Conservation (phyloP, 257 asterid genomes). For the Primulina eburnea region DNA sequence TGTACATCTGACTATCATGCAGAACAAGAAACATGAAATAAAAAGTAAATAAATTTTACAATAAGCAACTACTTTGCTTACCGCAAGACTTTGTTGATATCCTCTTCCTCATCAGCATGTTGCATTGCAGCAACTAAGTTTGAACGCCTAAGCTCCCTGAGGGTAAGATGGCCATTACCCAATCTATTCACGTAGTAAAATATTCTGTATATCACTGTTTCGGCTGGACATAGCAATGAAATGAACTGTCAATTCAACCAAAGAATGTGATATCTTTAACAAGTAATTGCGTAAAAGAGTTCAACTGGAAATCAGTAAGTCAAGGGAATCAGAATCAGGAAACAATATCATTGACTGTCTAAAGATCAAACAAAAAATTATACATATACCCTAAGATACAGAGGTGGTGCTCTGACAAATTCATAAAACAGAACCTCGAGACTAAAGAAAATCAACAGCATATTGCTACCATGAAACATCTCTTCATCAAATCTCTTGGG, state of each 20-base stretch:
- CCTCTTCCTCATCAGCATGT: slow-evolving; percentile 99
- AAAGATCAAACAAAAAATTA: background rate
- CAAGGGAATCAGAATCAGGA: slow-evolving; percentile 19
- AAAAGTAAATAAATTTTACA: slow-evolving; percentile 12
- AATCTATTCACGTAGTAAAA: slow-evolving; percentile 94
- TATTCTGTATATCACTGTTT: slow-evolving; percentile 96
- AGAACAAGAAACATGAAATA: slow-evolving; percentile 1
- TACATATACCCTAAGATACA: background rate
- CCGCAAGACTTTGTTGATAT: slow-evolving; percentile 97
- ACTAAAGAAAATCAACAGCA: background rate
- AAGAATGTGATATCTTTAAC: slow-evolving; percentile 12
- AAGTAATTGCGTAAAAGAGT: slow-evolving; percentile 26
- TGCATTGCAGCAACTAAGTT: slow-evolving; percentile 92
- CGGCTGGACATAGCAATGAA: slow-evolving; percentile 78
- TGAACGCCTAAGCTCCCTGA: slow-evolving; percentile 90
- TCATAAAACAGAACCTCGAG: no score
- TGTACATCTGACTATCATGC: background rate
- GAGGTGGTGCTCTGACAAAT: background rate
- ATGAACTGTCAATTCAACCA: slow-evolving; percentile 37
- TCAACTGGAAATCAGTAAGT: slow-evolving; percentile 22
- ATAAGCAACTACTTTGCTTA: slow-evolving; percentile 27
- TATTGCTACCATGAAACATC: no score
- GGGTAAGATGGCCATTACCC: slow-evolving; percentile 89
- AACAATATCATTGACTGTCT: background rate
- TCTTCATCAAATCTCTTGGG: background rate